Base-by-base conservation (phyloP, 495 filamentous ascomycete species). In the Aspergillus coremiiformis region DNA sequence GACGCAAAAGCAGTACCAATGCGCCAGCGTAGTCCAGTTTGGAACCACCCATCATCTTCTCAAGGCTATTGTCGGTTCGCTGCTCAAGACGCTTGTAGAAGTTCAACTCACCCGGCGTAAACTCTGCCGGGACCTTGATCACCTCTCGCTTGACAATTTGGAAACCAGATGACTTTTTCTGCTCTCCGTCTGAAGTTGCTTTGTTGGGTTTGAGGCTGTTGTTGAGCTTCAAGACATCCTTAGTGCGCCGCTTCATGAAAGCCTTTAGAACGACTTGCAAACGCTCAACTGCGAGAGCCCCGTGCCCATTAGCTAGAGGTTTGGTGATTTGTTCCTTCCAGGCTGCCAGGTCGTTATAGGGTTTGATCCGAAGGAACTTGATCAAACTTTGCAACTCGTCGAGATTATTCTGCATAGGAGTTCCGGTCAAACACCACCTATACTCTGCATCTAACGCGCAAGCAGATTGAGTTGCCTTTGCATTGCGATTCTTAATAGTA, bases 331-430 rank as follows among this genome's bases (percentile, higher is more conserved):
- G 84, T 12, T 87, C 84, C 58, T 89, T 89, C 90, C 91, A 98
- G 42, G 83, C 76, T 7, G 77, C 72, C 11, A 96, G 71, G 46
- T 95, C 82, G 62, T 89, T 80, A 63, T 87, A 97, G 1, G 93
- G 94, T 54, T 85, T 84, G 64, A 97, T 94, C n/a, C 89, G 79
- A 8, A 98, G 74, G 62, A 98, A 98, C 39, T 84, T 85, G 59
- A 98, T 89, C 49, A 98, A 66, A 58, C 87, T 93, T 55, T 97
- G 92, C 39, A 98, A 69, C 68, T 98, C 93, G 52, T 96, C 93
- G n/a, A 98, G 78, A 54, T 95, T 96, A 63, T 98, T 98, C 61
- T 98, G 93, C 81, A 98, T 84, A 0, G 93, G 93, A 5, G 93
- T 98, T 53, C 93, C 93, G 2, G 89, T 94, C 47, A 98, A 74